Base-by-base conservation (phyloP, 345 rosid species). In the Acer negundo region DNA sequence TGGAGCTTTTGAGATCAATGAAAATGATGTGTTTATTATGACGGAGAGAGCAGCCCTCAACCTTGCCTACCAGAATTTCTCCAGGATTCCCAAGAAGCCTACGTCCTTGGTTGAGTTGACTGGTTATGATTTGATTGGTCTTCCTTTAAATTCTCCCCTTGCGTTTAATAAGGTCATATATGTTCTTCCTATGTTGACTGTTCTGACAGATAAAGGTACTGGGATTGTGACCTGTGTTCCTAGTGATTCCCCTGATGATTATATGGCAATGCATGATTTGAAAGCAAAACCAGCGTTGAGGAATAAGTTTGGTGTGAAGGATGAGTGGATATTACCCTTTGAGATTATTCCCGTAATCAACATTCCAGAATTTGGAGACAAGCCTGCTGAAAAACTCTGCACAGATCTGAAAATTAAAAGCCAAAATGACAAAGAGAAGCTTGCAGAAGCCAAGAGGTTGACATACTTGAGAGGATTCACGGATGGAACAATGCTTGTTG, bases 211-310 rank as follows among this genome's bases (percentile, higher is more conserved):
- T 84, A 93, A 95, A 82, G 99, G 99, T 72, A 95, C 99, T 0
- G 98, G 99, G 74, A 92, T 95, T 4, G 98, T 95, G 73, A 95
- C 98, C 63, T 87, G 98, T 80, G 99, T 95, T 51, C 98, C 99
- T 79, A 95, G 98, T 81, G 99, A 95, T 84, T 89, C 99, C 56
- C 99, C 99, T 19, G 98, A 95, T 80, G 98, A 95, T 83, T 91
- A 89, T 83, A 93, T 93, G 91, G 89, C 94, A 6, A 68, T 95
- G 78, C 91, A 91, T 64, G 98, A 88, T 82, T 81, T 95, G 83
- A 91, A 86, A 75, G 87, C 87, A 75, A 95, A 95, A 80, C 96
- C 93, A 72, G 98, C 92, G 75, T 70, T 93, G 20, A 88, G 93
- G 81, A 90, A 82, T 55, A 93, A 92, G 84, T 91, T 67, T 77